Evolutionary conservation across 1,139 yeast genomes (phyloP), one percentile per base, ranked within the genome.

Genomic region (Geotrichum histeridarum): DNA sequence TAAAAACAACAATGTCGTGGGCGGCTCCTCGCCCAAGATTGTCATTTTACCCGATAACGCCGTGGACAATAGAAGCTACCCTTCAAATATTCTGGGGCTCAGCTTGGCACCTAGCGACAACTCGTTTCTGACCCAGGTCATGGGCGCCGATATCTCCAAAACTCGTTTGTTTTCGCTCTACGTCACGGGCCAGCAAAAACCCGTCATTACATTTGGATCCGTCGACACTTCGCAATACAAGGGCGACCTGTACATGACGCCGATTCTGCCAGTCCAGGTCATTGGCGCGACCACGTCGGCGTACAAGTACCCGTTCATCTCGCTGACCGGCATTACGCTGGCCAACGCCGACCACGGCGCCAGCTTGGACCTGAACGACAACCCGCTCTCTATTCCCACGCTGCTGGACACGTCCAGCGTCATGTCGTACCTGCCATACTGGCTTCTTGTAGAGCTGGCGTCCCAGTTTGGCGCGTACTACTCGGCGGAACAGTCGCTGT

Each of bases 391-490:
- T 17, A 42, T 77, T 18, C 86, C 93, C 0, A 85, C 84, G 0
- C 57, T 86, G 9, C 65, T 87, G 31, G 93, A 86, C 64, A 72
- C 87, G 2, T 72, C 88, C 56, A 72, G 77, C 36, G 60, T 71
- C n/a, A 77, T 72, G 64, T 76, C 77, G 32, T 79, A 74, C 63
- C 67, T 87, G 48, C 95, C 95, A 0, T 71, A 79, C 51, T 76
- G 78, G 46, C 67, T 81, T 2, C 72, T 87, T 49, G 77, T 86
- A 50, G 80, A 81, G 61, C 69, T 88, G 42, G 93, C 95, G 0
- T 74, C 85, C 17, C 95, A 87, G 70, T 73, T 85, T 27, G 84
- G 84, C 63, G 95, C 95, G 0, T 78, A 76, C 59, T 87, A 81
- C 67, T 76, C 80, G 7, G 65, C 72, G 2, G 76, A 77, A 14